phyloP scores from a whole-genome alignment of 345 rosid genomes.

The Cardamine occulta region DNA sequence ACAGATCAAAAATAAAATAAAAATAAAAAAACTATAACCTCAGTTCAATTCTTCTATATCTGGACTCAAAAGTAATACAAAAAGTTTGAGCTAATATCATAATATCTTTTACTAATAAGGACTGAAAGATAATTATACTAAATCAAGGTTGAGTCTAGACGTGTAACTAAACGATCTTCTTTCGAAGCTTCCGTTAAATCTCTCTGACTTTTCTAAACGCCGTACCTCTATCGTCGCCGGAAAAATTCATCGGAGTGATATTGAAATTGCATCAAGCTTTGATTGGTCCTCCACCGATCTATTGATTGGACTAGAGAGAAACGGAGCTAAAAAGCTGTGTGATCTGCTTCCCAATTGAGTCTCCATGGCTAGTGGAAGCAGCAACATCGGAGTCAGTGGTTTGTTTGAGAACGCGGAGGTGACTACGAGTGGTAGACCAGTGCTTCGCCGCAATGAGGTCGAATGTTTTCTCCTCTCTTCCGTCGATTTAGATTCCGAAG shows the following conservation, averaged over 20 bases:
- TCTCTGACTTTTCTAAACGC: neutral
- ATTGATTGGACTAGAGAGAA: neutral
- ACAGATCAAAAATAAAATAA: too few species aligned
- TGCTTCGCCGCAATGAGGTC: slow-evolving; percentile 67
- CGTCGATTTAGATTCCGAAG: slow-evolving; percentile 81
- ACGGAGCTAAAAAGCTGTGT: slow-evolving; percentile 14
- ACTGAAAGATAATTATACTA: neutral
- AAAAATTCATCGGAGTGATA: neutral
- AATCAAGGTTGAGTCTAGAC: neutral
- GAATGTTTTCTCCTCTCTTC: slow-evolving; percentile 75
- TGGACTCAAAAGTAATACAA: neutral
- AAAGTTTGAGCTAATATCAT: neutral
- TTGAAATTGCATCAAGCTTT: neutral
- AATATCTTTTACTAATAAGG: neutral
- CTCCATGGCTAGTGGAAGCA: slow-evolving; percentile 45
- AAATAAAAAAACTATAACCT: too few species aligned
- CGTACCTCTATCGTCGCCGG: slow-evolving; percentile 15
- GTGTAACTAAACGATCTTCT: neutral
- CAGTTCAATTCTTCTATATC: neutral
- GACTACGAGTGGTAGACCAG: slow-evolving; percentile 81
- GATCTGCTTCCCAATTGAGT: slow-evolving; percentile 21
- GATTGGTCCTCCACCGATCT: slow-evolving; percentile 5
- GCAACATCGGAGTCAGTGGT: slow-evolving; percentile 20
- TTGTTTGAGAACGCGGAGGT: slow-evolving; percentile 52
- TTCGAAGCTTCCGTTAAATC: slow-evolving; percentile 16